These are phyloP conservation scores for Flagelloscypha sp. DNA, from an alignment of 768 basidiomycete species.

Conservation along the genomic window DNA sequence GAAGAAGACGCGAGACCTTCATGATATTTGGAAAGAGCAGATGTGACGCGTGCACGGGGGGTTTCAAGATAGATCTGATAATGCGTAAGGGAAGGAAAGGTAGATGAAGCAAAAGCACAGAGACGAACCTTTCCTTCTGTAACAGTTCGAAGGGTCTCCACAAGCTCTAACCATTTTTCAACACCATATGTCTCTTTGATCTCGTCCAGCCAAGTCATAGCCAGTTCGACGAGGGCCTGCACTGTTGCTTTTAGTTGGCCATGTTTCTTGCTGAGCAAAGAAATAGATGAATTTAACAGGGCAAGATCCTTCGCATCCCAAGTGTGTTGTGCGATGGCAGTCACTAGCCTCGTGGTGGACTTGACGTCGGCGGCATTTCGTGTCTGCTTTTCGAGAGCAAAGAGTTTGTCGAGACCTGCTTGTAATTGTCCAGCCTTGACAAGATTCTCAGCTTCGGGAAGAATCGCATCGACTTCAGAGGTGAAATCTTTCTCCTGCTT, in stretches of 20 bases:
- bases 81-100: not conserved
- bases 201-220: conserved; percentile 74
- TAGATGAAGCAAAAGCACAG: conserved; percentile 1
- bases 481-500: conserved; percentile 86
- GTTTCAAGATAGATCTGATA: conserved; percentile 92
- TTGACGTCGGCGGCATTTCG: conserved; percentile 91
- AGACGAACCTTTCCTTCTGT: conserved; percentile 89
- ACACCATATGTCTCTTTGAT: conserved; percentile 60
- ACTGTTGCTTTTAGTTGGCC: conserved; percentile 90
- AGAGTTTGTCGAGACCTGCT: conserved; percentile 84
- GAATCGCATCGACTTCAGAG: conserved; percentile 66
- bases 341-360: conserved; percentile 85
- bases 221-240: conserved; percentile 85
- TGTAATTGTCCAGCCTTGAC: conserved; percentile 81
- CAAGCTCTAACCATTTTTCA: conserved; percentile 76
- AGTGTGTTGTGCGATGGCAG: conserved; percentile 60
- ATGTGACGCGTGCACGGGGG: conserved; percentile 89
- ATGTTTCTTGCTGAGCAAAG: conserved; percentile 84
- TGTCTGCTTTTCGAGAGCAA: conserved; percentile 88
- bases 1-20: conserved; percentile 54
- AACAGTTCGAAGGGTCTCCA: conserved; percentile 83
- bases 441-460: conserved; percentile 59
- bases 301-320: conserved; percentile 65
- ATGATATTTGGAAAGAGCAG: conserved; percentile 76
- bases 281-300: conserved; percentile 62